phyloP scores from a whole-genome alignment of 805 yeast genomes.

The Saitoella complicata region DNA sequence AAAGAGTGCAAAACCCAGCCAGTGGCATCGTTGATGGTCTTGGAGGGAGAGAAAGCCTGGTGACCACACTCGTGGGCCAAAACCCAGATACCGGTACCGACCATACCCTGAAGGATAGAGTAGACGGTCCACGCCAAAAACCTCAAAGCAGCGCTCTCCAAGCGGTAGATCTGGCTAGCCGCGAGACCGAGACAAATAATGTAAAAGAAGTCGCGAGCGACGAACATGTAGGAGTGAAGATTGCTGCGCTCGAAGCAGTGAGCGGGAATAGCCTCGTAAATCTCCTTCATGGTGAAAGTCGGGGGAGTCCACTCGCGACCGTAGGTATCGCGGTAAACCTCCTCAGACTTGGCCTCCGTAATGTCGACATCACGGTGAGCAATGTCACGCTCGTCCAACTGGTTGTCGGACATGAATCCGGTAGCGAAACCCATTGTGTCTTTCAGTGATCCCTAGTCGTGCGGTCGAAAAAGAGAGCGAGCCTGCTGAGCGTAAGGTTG shows the following conservation, averaged over 20 bases:
- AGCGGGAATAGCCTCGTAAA: slow-evolving; percentile 53
- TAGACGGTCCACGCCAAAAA: slow-evolving; percentile 44
- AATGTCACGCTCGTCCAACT: too few relatives aligned
- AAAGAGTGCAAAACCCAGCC: slow-evolving; percentile 77
- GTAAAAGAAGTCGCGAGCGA: slow-evolving; percentile 14
- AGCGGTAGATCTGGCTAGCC: slow-evolving; percentile 36
- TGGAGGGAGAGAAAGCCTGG: slow-evolving; percentile 63
- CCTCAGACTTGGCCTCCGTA: too few relatives aligned
- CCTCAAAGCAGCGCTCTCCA: slow-evolving; percentile 31
- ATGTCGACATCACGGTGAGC: too few relatives aligned
- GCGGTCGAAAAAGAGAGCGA: too few relatives aligned
- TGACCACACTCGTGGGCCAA: slow-evolving; percentile 89
- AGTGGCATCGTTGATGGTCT: slow-evolving; percentile 54
- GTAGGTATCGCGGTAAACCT: slow-evolving; percentile 11
- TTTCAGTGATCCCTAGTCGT: too few relatives aligned
- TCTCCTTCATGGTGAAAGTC: slow-evolving; percentile 59
- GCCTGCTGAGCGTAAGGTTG: too few relatives aligned
- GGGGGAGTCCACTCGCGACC: slow-evolving; percentile 62
- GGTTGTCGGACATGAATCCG: too few relatives aligned
- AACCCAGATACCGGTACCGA: slow-evolving; percentile 70
- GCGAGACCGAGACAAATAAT: slow-evolving; percentile 34
- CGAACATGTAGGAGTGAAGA: slow-evolving; percentile 29
- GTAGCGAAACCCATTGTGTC: too few relatives aligned
- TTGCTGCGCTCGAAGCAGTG: slow-evolving; percentile 56
- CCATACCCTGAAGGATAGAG: slow-evolving; percentile 40